Conservation (phyloP, 2,329 filamentous ascomycete genomes). For the Phyllosticta citriasiana region DNA sequence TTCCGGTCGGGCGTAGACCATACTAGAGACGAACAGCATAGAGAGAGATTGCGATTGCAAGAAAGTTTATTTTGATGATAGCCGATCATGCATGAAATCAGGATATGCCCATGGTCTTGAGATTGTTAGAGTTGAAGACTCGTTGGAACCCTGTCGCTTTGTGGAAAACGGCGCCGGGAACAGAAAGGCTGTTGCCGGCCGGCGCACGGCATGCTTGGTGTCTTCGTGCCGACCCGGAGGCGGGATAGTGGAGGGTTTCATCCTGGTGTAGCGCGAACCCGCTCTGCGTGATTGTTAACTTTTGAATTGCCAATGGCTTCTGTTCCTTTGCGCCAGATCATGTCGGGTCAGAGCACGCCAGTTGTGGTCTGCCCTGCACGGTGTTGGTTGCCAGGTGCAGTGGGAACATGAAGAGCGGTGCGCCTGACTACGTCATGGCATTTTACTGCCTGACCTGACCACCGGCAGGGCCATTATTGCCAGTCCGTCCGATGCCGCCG, state of each 20-base stretch:
- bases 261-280: not conserved
- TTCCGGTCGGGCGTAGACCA: not conserved
- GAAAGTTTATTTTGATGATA: too few species aligned
- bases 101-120: too few species aligned
- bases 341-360: not conserved
- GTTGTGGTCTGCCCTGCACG: not conserved
- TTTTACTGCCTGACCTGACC: not conserved
- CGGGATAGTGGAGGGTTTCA: not conserved
- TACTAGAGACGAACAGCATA: not conserved
- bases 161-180: not conserved
- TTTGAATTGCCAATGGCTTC: not conserved
- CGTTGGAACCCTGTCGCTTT: not conserved
- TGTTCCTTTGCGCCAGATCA: not conserved
- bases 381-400: not conserved
- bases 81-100: too few species aligned
- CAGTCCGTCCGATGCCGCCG: constrained; percentile 8
- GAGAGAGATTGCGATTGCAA: too few species aligned
- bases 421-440: constrained; percentile 6
- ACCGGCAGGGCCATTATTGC: not conserved
- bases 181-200: not conserved
- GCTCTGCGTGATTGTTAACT: not conserved
- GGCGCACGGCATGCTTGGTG: not conserved
- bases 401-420: not conserved
- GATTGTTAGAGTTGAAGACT: too few species aligned
- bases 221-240: not conserved